Percentiles rank a stretch among this genome's conserved stretches.
These are phyloP conservation scores for Panaeolus cyanescens DNA, from an alignment of 768 basidiomycete genomes.

Conservation along the genomic window DNA sequence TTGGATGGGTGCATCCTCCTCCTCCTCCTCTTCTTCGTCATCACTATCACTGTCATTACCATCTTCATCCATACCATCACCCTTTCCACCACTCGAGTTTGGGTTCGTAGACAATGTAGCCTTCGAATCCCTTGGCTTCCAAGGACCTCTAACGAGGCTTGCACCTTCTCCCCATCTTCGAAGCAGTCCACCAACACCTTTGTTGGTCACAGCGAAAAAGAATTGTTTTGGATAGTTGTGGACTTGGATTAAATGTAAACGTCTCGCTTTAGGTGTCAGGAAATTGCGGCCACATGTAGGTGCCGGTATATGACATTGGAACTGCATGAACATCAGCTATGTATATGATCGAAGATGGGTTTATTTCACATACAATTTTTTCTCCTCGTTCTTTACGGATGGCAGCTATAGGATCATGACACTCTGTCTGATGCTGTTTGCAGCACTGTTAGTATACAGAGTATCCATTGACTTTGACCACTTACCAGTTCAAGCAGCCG, in stretches of 20 bases:
- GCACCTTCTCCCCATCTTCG: conserved; percentile 84
- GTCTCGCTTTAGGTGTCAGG: conserved; percentile 69
- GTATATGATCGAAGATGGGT: conserved; percentile 1
- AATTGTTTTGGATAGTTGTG: conserved; percentile 89
- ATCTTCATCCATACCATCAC: conserved; percentile 19
- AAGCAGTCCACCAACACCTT: conserved; percentile 81
- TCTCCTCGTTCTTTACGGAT: conserved; percentile 78
- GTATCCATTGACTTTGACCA: conserved; percentile 12
- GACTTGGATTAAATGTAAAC: conserved; percentile 79
- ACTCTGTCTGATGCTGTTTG: conserved; percentile 79
- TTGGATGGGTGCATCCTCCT: conserved; percentile 11
- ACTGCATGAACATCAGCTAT: conserved; percentile 39
- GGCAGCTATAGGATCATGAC: conserved; percentile 84
- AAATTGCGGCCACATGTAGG: conserved; percentile 60
- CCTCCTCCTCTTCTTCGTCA: conserved; percentile 28
- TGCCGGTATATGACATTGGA: conserved; percentile 71
- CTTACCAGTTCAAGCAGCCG: conserved; percentile 79
- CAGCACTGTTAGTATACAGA: conserved; percentile 1
- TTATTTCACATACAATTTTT: conserved; percentile 66
- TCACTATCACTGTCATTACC: conserved; percentile 29
- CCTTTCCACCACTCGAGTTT: neutral
- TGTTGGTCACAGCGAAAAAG: conserved; percentile 91
- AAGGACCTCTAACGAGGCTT: conserved; percentile 72
- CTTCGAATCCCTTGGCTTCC: conserved; percentile 49
- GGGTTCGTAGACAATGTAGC: conserved; percentile 7